Evolutionary conservation across 192 early-diverging fungal genomes (phyloP), one percentile per base, ranked within the genome.

Genomic region (Radiomyces spectabilis): DNA sequence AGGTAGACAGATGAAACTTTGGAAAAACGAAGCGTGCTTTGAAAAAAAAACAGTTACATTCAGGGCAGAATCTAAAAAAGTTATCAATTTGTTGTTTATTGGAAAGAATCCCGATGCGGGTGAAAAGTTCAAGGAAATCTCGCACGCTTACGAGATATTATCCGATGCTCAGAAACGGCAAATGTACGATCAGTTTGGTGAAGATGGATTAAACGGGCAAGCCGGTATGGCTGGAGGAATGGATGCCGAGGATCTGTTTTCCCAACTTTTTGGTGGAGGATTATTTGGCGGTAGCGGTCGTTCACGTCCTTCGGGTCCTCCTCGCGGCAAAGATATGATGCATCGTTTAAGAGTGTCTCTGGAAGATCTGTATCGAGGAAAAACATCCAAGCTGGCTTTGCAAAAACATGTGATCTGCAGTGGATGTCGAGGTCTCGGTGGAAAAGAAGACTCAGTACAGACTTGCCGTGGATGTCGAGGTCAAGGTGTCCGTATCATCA

Each of bases 71-170:
- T n/a, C n/a, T n/a, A n/a, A n/a, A n/a, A n/a, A n/a, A n/a, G n/a
- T n/a, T n/a, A n/a, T n/a, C n/a, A n/a, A n/a, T n/a, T 24, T 12
- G 21, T 41, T 54, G 1, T 32, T 43, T 7, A 41, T 18, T 2
- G 2, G 5, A 26, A 59, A 91, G 89, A 94, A 94, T 79, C 86
- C 88, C 31, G 79, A 85, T 39, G 87, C 90, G 31, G 87, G 81
- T 41, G 92, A 95, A 29, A 84, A 85, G 66, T 99, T 99, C 80
- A 96, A 98, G 74, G 95, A 99, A 52, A 93, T 99, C 57, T 93
- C 91, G 39, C 93, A 97, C 68, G 95, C 97, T 8, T 99, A 94
- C 64, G 95, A 98, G 64, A 83, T 92, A 47, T 85, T 99, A 24
- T 93, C 92, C 12, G 95, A 99, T 70, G 39, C 79, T 44, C 75